A percentile compares a stretch with the other conserved stretches of the same genome.
Conservation (phyloP, 1,284 basidiomycete species). For the Puccinia triticina region DNA sequence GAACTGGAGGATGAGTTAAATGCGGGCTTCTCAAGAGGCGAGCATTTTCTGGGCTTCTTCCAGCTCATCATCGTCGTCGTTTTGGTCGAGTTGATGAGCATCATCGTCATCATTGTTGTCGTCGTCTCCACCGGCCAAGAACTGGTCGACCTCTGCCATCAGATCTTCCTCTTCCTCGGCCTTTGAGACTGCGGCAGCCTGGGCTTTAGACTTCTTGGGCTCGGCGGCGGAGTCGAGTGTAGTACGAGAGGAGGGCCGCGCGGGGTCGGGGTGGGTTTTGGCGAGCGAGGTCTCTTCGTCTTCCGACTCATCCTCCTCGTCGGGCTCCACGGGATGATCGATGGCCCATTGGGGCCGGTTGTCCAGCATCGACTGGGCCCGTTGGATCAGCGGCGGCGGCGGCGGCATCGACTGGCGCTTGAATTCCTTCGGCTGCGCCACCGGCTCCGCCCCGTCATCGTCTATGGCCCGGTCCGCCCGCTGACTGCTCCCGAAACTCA, state of each 20-base stretch:
- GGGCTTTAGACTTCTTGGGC: conserved; percentile 56
- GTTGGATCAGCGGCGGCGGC: conserved; percentile 68
- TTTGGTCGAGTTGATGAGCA: neutral
- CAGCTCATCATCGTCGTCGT: conserved; percentile 45
- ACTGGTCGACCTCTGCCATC: conserved; percentile 75
- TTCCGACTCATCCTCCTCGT: conserved; percentile 70
- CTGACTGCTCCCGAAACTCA: conserved; percentile 56
- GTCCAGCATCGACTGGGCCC: conserved; percentile 79
- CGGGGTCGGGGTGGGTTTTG: neutral
- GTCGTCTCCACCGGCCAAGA: conserved; percentile 54
- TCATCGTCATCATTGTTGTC: conserved; percentile 46
- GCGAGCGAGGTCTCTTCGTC: neutral
- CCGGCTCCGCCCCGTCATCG: neutral
- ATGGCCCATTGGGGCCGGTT: conserved; percentile 89
- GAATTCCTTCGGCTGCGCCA: conserved; percentile 61
- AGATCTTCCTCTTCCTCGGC: conserved; percentile 71
- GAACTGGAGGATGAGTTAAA: neutral
- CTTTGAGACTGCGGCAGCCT: conserved; percentile 54
- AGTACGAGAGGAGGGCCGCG: neutral
- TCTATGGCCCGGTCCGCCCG: conserved; percentile 32
- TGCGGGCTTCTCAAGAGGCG: conserved; percentile 9
- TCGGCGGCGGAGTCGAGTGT: no score
- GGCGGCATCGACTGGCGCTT: conserved; percentile 65
- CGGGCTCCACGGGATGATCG: conserved; percentile 82
- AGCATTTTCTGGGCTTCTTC: conserved; percentile 50